phyloP scores from a whole-genome alignment of 129 eudicot species.

The Flaveria linearis region DNA sequence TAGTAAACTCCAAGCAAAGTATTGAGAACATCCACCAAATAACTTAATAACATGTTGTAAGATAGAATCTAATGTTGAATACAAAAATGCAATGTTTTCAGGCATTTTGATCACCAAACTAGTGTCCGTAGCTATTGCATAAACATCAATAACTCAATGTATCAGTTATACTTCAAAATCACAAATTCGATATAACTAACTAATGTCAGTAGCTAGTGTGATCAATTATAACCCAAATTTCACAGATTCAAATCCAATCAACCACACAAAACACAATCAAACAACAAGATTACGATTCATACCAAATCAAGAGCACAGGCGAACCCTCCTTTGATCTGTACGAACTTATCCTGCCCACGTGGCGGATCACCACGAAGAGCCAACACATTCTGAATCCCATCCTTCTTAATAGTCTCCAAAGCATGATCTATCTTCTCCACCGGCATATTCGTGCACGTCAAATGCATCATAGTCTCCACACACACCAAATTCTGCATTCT shows the following conservation, averaged over 20 bases:
- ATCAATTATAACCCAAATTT: background rate
- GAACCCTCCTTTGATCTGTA: slow-evolving; percentile 89
- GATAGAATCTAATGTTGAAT: background rate
- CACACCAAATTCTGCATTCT: slow-evolving; percentile 98
- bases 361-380: slow-evolving; percentile 99
- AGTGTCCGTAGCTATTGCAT: background rate
- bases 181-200: slow-evolving; percentile 5
- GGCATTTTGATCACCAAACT: slow-evolving; percentile 14
- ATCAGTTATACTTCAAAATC: background rate
- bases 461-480: slow-evolving; percentile 98
- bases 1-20: slow-evolving; percentile 1
- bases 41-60: background rate
- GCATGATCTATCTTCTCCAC: slow-evolving; percentile 96
- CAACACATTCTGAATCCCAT: slow-evolving; percentile 90
- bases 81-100: slow-evolving; percentile 8
- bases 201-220: slow-evolving; percentile 5
- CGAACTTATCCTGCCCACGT: slow-evolving; percentile 97
- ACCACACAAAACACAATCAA: background rate
- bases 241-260: background rate
- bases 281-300: slow-evolving; percentile 15
- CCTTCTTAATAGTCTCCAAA: slow-evolving; percentile 59
- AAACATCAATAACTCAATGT: background rate
- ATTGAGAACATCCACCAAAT: background rate
- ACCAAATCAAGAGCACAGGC: slow-evolving; percentile 96
- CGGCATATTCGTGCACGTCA: slow-evolving; percentile 97